phyloP scores from a whole-genome alignment of 192 early-diverging fungal species.

The Coemansia sp. region DNA sequence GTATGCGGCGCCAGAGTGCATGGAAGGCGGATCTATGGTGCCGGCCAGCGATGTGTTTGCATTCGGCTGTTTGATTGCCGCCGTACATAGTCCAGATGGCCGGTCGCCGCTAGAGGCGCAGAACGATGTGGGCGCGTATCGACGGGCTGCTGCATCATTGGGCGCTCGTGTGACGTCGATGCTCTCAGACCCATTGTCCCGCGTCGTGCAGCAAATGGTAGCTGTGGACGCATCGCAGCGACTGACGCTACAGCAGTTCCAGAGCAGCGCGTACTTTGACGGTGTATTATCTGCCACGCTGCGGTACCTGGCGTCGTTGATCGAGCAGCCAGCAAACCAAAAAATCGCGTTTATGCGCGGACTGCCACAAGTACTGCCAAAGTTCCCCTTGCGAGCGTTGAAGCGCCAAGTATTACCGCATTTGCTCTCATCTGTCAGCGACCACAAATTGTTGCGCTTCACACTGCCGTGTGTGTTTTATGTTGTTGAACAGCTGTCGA shows the following conservation, averaged over 20 bases:
- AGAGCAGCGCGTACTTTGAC: slow-evolving; percentile 72
- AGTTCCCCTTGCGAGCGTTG: slow-evolving; percentile 70
- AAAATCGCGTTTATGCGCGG: slow-evolving; percentile 81
- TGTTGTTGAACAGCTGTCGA: slow-evolving; percentile 62
- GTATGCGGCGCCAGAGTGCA: slow-evolving; percentile 69
- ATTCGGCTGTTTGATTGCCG: slow-evolving; percentile 74
- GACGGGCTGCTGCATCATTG: slow-evolving; percentile 55
- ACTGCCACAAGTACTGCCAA: slow-evolving; percentile 64
- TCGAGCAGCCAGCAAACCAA: slow-evolving; percentile 74
- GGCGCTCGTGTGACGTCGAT: slow-evolving; percentile 24
- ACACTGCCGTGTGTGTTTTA: slow-evolving; percentile 76
- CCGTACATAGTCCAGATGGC: slow-evolving; percentile 57
- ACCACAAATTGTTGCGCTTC: slow-evolving; percentile 68
- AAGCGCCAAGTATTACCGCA: slow-evolving; percentile 72
- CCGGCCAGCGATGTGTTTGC: slow-evolving; percentile 74
- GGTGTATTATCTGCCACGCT: slow-evolving; percentile 76
- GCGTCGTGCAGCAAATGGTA: slow-evolving; percentile 59
- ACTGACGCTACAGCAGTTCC: slow-evolving; percentile 64
- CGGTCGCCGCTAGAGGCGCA: slow-evolving; percentile 51
- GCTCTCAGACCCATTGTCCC: slow-evolving; percentile 56
- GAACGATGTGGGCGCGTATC: slow-evolving; percentile 67
- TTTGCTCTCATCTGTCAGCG: slow-evolving; percentile 72
- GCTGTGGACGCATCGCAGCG: slow-evolving; percentile 56
- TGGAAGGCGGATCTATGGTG: slow-evolving; percentile 57
- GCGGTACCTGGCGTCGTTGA: slow-evolving; percentile 75